Base-by-base conservation (phyloP, 306 rosid species). In the Canavalia ensiformis region DNA sequence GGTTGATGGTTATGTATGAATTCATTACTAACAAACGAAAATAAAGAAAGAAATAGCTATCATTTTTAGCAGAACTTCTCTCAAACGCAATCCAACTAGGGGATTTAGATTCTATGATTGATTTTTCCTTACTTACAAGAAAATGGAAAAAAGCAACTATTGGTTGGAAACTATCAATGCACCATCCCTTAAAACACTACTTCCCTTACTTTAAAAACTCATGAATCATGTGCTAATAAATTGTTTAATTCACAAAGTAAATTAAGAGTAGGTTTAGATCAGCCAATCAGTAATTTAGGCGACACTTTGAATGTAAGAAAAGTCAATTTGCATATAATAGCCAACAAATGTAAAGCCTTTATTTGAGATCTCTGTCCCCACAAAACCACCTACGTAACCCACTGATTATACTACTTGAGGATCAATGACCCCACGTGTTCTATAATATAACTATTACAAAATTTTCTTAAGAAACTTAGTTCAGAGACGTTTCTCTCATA, bases 221-320 rank as follows among this genome's bases (percentile, higher is more conserved):
- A 68, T 56, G 37, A 25, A 65, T 34, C 51, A 74, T 12, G 60
- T 5, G 13, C 47, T 2, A 46, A 39, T 42, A 44, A 33, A 54
- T 54, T 39, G 60, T 44, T 65, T 31, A 41, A 71, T 45, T 46
- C 46, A n/a, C 55, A 70, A 37, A 47, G 76, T 69, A 56, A 70
- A 10, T 13, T 2, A 8, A 30, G 2, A 46, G 63, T 7, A 8
- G 31, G 87, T 10, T 68, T 55, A 60, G 69, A 4, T 51, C 63
- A 60, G 3, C 33, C 42, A 68, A 78, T 51, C 54, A 70, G 57
- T 34, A 13, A 34, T 31, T 71, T 72, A 13, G n/a, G 75, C 1
- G 73, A 74, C 49, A 77, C 86, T 87, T 89, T 35, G 84, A 77
- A 79, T 82, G 54, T n/a, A 82, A 82, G 74, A 73, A 50, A 84